These are phyloP conservation scores for Saccharomyces jurei DNA, from an alignment of 805 yeast species.

Conservation along the genomic window DNA sequence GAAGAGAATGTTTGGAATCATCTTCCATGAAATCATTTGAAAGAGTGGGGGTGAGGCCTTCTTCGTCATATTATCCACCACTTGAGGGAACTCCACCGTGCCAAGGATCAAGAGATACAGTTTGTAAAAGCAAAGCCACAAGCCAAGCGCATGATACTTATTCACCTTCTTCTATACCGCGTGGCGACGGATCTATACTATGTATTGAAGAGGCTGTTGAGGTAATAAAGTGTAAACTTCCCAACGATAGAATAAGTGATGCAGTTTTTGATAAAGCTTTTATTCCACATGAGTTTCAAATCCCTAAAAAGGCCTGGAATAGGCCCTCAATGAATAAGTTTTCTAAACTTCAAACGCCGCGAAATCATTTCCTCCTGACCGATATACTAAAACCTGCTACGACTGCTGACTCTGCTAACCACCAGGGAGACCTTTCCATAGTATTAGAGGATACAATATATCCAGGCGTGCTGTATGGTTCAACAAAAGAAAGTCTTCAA, in stretches of 20 bases:
- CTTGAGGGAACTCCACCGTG: not conserved
- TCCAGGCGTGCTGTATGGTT: not conserved
- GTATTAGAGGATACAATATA: not conserved
- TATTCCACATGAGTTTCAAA: constrained; percentile 11
- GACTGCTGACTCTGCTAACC: not conserved
- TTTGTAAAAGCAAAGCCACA: not conserved
- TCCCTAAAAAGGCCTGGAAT: constrained; percentile 10
- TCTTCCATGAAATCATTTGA: not conserved
- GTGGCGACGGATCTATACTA: constrained; percentile 9
- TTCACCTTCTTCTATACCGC: constrained; percentile 2
- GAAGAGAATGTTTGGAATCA: not conserved
- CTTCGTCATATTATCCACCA: not conserved
- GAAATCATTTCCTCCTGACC: not conserved
- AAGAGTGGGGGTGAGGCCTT: not conserved
- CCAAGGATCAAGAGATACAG: not conserved
- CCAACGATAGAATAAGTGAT: not conserved
- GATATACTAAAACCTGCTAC: not conserved
- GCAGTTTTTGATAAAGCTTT: constrained; percentile 1
- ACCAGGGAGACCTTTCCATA: not conserved
- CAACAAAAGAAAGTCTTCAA: not conserved
- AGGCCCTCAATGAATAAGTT: not conserved
- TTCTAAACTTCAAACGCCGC: not conserved
- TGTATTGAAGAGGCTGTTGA: constrained; percentile 16
- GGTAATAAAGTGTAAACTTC: constrained; percentile 11
- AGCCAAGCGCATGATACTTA: not conserved